Base-by-base conservation (phyloP, 139 green algal species). In the Ettlia oleoabundans region DNA sequence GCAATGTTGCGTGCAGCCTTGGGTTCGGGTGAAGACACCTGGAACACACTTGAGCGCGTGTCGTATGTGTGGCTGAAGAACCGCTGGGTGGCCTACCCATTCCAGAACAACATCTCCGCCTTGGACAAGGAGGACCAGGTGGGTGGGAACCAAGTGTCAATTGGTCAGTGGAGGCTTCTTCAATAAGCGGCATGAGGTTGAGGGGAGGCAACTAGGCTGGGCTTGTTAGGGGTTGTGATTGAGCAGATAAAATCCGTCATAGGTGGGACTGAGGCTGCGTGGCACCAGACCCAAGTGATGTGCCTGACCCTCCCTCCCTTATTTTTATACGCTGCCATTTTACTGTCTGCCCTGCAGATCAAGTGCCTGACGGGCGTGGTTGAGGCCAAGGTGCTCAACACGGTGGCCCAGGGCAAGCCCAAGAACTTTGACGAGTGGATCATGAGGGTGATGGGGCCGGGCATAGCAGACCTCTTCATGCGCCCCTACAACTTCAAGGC, bases 401-500 rank as follows among this genome's bases (percentile, higher is more conserved):
- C 92, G 1, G 72, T 83, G 28, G 93, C 95, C 0, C 82, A 81
- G 69, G 79, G 71, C 73, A 92, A 92, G 76, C 95, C 95, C 10
- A 86, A 85, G 38, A 96, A 95, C 87, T 98, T 98, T 92, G 95
- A 98, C 72, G 95, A 98, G 84, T 98, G 95, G 95, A 98, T 98
- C 82, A 65, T 96, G 85, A 88, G 95, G 5, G 90, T 95, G 7
- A 96, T 97, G 92, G 95, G 95, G 26, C 55, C 82, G 2, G 94
- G 94, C 68, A 97, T 98, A 67, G 95, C 95, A 1, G 90, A 98
- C 77, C 66, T 98, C 30, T 98, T 98, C 91, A 98, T 98, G 95
- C 88, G 95, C 24, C 95, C 95, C 3, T 98, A 98, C 92, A 98
- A 98, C 91, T 96, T 97, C 92, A 98, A 98, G 92, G 95, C 94